These are phyloP conservation scores for Wickerhamiella alocasiicola DNA, from an alignment of 805 yeast species.

Conservation along the genomic window DNA sequence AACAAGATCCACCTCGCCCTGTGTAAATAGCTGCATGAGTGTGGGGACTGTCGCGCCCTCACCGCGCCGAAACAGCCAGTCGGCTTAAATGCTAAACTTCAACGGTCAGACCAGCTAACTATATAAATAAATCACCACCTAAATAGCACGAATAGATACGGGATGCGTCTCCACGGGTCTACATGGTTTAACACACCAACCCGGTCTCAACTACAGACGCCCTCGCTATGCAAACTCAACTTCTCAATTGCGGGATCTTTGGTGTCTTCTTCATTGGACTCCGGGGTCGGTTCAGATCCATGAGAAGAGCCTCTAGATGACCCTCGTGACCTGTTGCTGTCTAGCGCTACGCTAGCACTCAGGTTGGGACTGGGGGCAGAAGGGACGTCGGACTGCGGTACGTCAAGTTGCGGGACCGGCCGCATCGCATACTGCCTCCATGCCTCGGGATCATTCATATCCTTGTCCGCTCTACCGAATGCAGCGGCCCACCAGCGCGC, in stretches of 20 bases:
- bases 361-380: slow-evolving; percentile 13
- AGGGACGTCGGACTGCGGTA: slow-evolving; percentile 11
- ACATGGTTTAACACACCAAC: no score
- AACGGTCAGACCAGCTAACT: background rate
- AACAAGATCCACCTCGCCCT: no score
- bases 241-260: background rate
- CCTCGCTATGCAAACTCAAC: slow-evolving; percentile 4
- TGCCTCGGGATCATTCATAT: slow-evolving; percentile 36
- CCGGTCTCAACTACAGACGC: background rate
- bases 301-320: background rate
- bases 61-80: no score
- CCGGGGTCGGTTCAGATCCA: background rate
- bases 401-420: slow-evolving; percentile 1
- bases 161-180: background rate
- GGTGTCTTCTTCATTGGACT: background rate
- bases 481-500: slow-evolving; percentile 85
- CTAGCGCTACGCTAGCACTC: slow-evolving; percentile 13
- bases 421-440: slow-evolving; percentile 17
- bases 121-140: background rate
- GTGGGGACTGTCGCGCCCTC: no score
- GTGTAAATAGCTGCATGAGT: no score
- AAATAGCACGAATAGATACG: background rate
- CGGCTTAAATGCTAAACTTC: no score
- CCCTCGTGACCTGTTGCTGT: no score
- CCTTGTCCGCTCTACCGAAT: slow-evolving; percentile 63